These are phyloP conservation scores for Suillus brevipes DNA, from an alignment of 768 basidiomycete species.

Conservation along the genomic window DNA sequence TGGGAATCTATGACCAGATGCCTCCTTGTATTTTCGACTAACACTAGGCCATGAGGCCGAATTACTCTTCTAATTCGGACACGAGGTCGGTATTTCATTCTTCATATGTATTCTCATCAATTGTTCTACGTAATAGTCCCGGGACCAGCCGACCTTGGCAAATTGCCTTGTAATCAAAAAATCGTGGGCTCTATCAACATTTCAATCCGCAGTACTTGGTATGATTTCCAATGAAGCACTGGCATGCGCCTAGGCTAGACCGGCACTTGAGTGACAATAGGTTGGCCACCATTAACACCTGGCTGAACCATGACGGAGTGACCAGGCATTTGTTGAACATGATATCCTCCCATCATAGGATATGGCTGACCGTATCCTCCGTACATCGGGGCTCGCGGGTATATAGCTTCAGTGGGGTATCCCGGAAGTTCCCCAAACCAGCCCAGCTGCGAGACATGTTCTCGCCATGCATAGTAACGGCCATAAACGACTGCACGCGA, in stretches of 20 bases:
- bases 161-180: neutral
- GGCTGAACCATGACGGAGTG: conserved; percentile 71
- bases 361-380: conserved; percentile 34
- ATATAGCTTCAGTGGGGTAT: conserved; percentile 37
- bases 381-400: conserved; percentile 30
- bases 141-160: neutral
- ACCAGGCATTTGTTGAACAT: conserved; percentile 54
- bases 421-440: conserved; percentile 78
- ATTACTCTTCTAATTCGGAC: conserved; percentile 16
- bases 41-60: conserved; percentile 14
- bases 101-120: conserved; percentile 13
- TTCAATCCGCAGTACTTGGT: neutral
- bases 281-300: conserved; percentile 55
- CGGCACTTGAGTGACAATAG: conserved; percentile 64
- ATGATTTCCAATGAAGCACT: conserved; percentile 1
- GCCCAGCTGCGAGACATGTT: conserved; percentile 55
- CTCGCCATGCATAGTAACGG: conserved; percentile 37
- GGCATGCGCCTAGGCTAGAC: conserved; percentile 18
- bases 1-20: conserved; percentile 24
- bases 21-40: conserved; percentile 19
- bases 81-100: conserved; percentile 27
- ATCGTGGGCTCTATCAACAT: neutral
- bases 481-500: conserved; percentile 35
- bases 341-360: conserved; percentile 29
- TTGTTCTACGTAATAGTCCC: conserved; percentile 16